phyloP scores from a whole-genome alignment of 495 filamentous ascomycete genomes.

The Neurospora sp. region DNA sequence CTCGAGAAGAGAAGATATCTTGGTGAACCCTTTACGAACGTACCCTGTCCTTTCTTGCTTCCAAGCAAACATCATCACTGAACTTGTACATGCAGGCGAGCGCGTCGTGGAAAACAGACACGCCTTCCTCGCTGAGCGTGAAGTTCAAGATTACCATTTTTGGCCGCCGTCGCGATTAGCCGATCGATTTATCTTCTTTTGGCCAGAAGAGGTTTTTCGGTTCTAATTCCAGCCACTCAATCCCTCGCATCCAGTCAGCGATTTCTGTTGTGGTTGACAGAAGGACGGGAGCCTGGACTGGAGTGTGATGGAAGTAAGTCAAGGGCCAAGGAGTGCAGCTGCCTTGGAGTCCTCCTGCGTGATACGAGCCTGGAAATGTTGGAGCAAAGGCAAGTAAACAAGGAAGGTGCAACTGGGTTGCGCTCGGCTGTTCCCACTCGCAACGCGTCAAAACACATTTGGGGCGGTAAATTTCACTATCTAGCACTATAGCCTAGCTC shows the following conservation, averaged over 20 bases:
- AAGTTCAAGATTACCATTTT: constrained; percentile 52
- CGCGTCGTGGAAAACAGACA: constrained; percentile 67
- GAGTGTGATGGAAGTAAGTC: neutral
- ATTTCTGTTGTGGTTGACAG: neutral
- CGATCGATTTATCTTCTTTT: constrained; percentile 1
- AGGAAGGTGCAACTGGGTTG: neutral
- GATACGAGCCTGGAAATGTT: neutral
- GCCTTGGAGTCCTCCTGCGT: neutral
- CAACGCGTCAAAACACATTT: neutral
- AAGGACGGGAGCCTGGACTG: neutral
- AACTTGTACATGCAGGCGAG: constrained; percentile 87
- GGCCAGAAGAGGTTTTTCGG: neutral
- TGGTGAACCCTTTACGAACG: constrained; percentile 4
- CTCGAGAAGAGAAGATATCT: neutral
- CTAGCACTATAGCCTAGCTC: neutral
- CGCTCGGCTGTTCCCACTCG: neutral
- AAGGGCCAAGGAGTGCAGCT: neutral
- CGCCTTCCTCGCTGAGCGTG: constrained; percentile 63
- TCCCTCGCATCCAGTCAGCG: neutral
- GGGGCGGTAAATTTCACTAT: neutral
- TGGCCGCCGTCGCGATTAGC: neutral
- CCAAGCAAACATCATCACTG: constrained; percentile 78
- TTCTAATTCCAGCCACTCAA: neutral
- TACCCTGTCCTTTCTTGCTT: constrained; percentile 69
- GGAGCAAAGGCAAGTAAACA: neutral